Conservation (phyloP, 1,284 basidiomycete species). For the Trichosporon faecale region DNA sequence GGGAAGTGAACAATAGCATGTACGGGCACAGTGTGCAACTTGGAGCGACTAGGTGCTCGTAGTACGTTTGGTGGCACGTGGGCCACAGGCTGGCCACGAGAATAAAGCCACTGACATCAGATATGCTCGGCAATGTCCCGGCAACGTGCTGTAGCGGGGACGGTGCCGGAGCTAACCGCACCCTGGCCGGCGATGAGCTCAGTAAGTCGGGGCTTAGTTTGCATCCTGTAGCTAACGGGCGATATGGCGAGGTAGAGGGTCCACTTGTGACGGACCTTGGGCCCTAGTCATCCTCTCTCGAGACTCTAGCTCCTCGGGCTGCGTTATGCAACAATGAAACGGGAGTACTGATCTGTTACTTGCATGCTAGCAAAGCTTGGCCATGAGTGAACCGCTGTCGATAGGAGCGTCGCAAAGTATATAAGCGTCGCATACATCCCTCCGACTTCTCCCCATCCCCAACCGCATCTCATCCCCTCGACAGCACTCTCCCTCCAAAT, state of each 20-base stretch:
- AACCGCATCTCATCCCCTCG: not conserved
- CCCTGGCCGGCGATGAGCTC: not conserved
- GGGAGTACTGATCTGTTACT: too few species aligned
- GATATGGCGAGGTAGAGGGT: too few species aligned
- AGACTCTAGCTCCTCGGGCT: too few species aligned
- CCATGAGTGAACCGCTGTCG: too few species aligned
- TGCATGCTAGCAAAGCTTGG: too few species aligned
- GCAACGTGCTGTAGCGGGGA: not conserved
- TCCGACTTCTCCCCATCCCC: not conserved
- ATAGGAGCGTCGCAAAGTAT: too few species aligned
- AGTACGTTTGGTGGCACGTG: not conserved
- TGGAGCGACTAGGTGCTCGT: not conserved
- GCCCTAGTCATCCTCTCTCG: too few species aligned
- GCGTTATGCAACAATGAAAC: too few species aligned
- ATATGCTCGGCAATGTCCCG: not conserved
- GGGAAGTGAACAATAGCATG: too few species aligned
- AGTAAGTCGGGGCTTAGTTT: too few species aligned
- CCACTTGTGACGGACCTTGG: too few species aligned
- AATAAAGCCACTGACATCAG: not conserved
- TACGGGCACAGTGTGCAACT: not conserved
- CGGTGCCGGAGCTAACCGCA: not conserved
- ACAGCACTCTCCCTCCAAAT: not conserved
- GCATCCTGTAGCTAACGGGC: not conserved
- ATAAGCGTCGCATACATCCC: too few species aligned
- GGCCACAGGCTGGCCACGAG: not conserved